Evolutionary conservation across 345 rosid genomes (phyloP).

Genomic region (Lepidium africanum): DNA sequence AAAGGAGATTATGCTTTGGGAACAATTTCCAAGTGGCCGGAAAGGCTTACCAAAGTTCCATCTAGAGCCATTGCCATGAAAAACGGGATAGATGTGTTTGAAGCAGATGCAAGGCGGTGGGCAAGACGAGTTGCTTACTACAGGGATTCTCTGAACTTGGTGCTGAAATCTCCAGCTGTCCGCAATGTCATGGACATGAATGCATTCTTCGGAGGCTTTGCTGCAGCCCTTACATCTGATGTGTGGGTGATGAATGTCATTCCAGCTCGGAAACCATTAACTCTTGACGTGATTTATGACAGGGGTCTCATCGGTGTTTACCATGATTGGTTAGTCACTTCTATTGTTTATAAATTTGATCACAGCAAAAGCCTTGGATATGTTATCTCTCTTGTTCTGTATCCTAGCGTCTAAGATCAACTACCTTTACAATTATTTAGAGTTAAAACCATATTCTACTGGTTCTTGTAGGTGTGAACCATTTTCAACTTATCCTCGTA

Average conservation of each 20-base stretch:
- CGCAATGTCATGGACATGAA: constrained; percentile 97
- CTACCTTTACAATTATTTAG: background rate
- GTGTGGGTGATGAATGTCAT: constrained; percentile 97
- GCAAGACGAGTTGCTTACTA: constrained; percentile 79
- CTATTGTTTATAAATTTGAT: background rate
- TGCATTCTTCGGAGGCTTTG: constrained; percentile 91
- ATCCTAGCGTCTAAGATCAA: background rate
- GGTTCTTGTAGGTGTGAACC: constrained; percentile 82
- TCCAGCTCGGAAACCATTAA: constrained; percentile 70
- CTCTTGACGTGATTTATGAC: constrained; percentile 73
- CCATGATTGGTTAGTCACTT: constrained; percentile 64
- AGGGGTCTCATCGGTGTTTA: constrained; percentile 86
- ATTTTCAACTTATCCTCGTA: constrained; percentile 96
- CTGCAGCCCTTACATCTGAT: constrained; percentile 71
- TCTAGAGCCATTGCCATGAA: constrained; percentile 56
- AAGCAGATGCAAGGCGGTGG: constrained; percentile 86
- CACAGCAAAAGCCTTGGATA: background rate
- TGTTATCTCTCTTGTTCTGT: background rate
- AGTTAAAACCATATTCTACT: background rate
- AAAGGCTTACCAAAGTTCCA: constrained; percentile 64
- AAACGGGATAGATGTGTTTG: constrained; percentile 77
- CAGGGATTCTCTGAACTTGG: constrained; percentile 37
- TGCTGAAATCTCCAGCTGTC: constrained; percentile 62
- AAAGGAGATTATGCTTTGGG: constrained; percentile 66
- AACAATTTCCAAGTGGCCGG: constrained; percentile 68